Evolutionary conservation across 2,329 filamentous ascomycete species (phyloP).

Genomic region (Aureobasidium sp.): DNA sequence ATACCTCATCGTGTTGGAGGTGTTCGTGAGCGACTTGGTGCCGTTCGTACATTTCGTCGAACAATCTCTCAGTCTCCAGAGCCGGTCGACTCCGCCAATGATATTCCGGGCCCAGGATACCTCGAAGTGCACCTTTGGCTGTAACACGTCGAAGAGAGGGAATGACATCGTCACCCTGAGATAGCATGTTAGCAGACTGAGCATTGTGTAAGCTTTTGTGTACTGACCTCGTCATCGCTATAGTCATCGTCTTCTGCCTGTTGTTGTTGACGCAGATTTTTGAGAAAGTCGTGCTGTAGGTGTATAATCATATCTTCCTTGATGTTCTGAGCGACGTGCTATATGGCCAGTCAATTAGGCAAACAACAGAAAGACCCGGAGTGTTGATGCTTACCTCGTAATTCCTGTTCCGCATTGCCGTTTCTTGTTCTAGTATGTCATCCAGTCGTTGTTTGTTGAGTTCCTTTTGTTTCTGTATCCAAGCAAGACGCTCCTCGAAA

Average conservation of each 20-base stretch:
- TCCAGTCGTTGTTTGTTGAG: slow-evolving; percentile 30
- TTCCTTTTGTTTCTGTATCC: slow-evolving; percentile 29
- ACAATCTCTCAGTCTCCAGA: slow-evolving; percentile 29
- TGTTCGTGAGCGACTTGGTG: slow-evolving; percentile 6
- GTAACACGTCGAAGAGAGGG: slow-evolving; percentile 26
- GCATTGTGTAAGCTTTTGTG: slow-evolving; percentile 1
- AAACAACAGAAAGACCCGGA: slow-evolving; percentile 23
- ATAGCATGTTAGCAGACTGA: not conserved
- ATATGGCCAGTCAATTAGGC: not conserved
- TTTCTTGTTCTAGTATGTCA: slow-evolving; percentile 26
- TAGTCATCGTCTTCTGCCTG: slow-evolving; percentile 25
- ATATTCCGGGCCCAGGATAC: slow-evolving; percentile 23
- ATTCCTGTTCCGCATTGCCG: slow-evolving; percentile 27
- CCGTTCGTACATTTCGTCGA: slow-evolving; percentile 23
- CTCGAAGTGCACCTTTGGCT: slow-evolving; percentile 15
- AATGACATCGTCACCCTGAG: slow-evolving; percentile 19
- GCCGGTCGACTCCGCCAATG: slow-evolving; percentile 34
- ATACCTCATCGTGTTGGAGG: slow-evolving; percentile 10
- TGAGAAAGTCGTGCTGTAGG: slow-evolving; percentile 25
- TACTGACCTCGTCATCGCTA: slow-evolving; percentile 33
- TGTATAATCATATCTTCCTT: slow-evolving; percentile 20
- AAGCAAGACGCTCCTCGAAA: slow-evolving; percentile 31
- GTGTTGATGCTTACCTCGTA: slow-evolving; percentile 28
- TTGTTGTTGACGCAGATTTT: slow-evolving; percentile 29
- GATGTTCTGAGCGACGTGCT: slow-evolving; percentile 17